Percentiles rank a stretch among this genome's conserved stretches.
Evolutionary conservation across 73 alveolate species (phyloP).

Genomic region (Paramecium biaurelia): DNA sequence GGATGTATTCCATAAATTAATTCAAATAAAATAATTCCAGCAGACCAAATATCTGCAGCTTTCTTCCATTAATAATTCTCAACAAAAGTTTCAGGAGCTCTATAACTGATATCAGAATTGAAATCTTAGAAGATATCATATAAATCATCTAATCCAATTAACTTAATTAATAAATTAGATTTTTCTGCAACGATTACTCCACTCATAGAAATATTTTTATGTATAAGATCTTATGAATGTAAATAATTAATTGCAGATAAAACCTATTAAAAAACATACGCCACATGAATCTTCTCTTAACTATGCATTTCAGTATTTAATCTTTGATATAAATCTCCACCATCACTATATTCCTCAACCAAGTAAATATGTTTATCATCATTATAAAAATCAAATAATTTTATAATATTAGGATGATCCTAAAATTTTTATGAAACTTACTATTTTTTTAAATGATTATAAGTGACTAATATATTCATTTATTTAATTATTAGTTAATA

Average conservation of each 20-base stretch:
- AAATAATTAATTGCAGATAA: background rate
- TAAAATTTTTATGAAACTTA: background rate
- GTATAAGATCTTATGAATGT: background rate
- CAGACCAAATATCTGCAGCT: constrained; percentile 56
- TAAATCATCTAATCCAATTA: background rate
- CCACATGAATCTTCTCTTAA: background rate
- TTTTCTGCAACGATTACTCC: background rate
- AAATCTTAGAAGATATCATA: background rate
- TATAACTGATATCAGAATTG: background rate
- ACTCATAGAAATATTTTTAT: background rate
- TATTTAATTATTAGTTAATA: background rate
- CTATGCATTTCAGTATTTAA: background rate
- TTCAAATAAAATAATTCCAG: constrained; percentile 62
- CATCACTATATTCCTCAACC: background rate
- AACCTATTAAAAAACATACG: background rate
- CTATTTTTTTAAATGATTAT: background rate
- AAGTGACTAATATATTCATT: background rate
- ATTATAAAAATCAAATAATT: background rate
- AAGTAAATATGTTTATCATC: background rate
- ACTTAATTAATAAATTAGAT: background rate
- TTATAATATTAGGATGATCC: constrained; percentile 16
- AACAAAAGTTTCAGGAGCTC: constrained; percentile 13
- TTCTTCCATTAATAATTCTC: background rate
- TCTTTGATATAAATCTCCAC: background rate
- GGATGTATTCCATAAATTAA: constrained; percentile 58